Evolutionary conservation across 192 early-diverging fungal genomes (phyloP), one percentile per base, ranked within the genome.

Genomic region (Phlyctochytrium arcticum): DNA sequence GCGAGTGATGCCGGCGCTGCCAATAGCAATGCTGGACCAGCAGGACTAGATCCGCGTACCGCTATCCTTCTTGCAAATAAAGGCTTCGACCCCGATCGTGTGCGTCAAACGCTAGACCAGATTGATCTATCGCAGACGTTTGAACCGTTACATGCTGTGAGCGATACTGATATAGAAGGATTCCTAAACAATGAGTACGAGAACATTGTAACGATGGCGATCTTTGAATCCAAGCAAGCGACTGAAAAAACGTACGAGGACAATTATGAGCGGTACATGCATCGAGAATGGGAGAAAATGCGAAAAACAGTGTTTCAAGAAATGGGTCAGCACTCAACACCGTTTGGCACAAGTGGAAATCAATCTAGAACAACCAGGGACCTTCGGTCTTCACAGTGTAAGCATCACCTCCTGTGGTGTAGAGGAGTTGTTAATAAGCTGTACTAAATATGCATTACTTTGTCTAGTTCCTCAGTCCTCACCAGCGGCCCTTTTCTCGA

Each of bases 141-240:
- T 56, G 92, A 93, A 57, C 78, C 82, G 34, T 74, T 86, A 54
- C 82, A 86, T 58, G 89, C 88, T 1, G 73, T 86, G 24, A 76
- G 81, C 53, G 94, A 96, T 58, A 90, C 88, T 23, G 91, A 94
- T 60, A 83, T 94, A 27, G 90, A 95, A 36, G 84, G 77, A 29
- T 94, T 85, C 60, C 62, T 97, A 69, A 53, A 67, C 30, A 80
- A 89, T 61, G 84, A 88, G 58, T 88, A 90, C 48, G 87, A 93
- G 68, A 87, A 85, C 58, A 83, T 87, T 27, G 86, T 95, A 56
- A 65, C 90, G 44, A 75, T 70, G 32, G 88, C 92, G 0, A 85
- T 97, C 46, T 84, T 94, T 62, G 68, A 68, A 48, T 49, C 31
- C n/a, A 69, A 69, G 67, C 31, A 19, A 57, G 60, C 76, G 60